Base-by-base conservation (phyloP, 176 grass and related monocot genomes). In the Avena insularis region DNA sequence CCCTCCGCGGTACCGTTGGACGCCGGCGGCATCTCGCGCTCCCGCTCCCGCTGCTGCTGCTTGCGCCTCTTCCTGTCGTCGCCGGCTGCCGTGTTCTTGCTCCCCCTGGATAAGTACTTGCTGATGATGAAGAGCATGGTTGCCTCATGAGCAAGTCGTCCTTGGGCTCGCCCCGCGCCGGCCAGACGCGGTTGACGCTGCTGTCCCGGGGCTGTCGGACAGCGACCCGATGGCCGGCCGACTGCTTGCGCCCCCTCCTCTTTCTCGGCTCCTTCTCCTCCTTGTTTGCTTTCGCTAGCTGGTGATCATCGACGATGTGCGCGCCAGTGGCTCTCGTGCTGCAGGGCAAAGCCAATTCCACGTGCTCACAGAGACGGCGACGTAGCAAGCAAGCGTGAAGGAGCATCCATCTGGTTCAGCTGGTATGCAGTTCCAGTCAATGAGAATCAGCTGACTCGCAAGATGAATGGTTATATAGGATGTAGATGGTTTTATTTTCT, bases 81-180 rank as follows among this genome's bases (percentile, higher is more conserved):
- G 8, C 16, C 61, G 21, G 19, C 25, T 10, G 54, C 90, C 2
- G 57, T 38, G 13, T 16, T 31, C 78, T 87, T 85, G 55, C 82
- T 82, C 48, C 82, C 82, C 78, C 86, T 78, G 58, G 83, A 85
- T 35, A 95, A 71, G 78, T 92, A 92, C 62, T 90, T 93, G 80
- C 50, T 89, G 88, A 97, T 86, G 85, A 95, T 83, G 45, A 92
- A 45, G 84, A 95, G 86, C 95, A 95, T 95, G 88, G 87, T 38
- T 81, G 80, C 82, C 80, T 92, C 93, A 92, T 95, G 72, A 79
- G 73, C 65, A 21, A 82, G 83, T 46, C 40, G 50, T 75, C 51
- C 15, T 55, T 64, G 47, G 47, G 21, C n/a, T 47, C 27, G 64
- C 73, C 54, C 45, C 74, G 81, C 20, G 81, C 66, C 56, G 80